Evolutionary conservation across 805 yeast species (phyloP).

Genomic region (Ogataea dorogensis): DNA sequence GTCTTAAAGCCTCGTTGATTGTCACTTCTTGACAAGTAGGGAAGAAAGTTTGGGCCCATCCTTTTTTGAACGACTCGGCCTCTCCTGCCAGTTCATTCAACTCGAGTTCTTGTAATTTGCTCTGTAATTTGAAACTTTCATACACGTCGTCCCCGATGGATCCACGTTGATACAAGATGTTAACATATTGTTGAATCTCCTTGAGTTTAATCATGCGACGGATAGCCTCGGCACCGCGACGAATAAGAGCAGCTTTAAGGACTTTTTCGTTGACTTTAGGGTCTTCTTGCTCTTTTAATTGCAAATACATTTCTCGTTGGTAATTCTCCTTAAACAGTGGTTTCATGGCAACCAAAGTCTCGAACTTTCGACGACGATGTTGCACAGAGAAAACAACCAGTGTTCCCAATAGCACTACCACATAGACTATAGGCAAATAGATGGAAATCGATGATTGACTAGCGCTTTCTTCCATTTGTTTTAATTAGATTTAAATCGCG

Average conservation of each 20-base stretch:
- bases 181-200: conserved; percentile 71
- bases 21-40: conserved; percentile 85
- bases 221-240: conserved; percentile 79
- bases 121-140: conserved; percentile 75
- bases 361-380: conserved; percentile 58
- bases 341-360: conserved; percentile 54
- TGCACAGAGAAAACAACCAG: conserved; percentile 65
- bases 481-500: not conserved
- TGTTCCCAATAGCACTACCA: conserved; percentile 63
- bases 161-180: conserved; percentile 77
- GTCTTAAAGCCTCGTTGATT: conserved; percentile 85
- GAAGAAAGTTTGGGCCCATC: conserved; percentile 77
- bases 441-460: conserved; percentile 46
- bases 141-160: conserved; percentile 87
- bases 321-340: conserved; percentile 75
- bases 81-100: conserved; percentile 71
- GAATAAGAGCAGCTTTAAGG: conserved; percentile 46
- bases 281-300: conserved; percentile 50
- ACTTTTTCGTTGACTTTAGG: conserved; percentile 67
- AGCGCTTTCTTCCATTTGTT: conserved; percentile 17
- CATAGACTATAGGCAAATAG: conserved; percentile 74
- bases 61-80: conserved; percentile 68
- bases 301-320: conserved; percentile 60
- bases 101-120: conserved; percentile 78
- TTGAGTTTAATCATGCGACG: conserved; percentile 79